A percentile compares a stretch with the other conserved stretches of the same genome.
Evolutionary conservation across 1,139 yeast genomes (phyloP).

Genomic region (Pichia sp.): DNA sequence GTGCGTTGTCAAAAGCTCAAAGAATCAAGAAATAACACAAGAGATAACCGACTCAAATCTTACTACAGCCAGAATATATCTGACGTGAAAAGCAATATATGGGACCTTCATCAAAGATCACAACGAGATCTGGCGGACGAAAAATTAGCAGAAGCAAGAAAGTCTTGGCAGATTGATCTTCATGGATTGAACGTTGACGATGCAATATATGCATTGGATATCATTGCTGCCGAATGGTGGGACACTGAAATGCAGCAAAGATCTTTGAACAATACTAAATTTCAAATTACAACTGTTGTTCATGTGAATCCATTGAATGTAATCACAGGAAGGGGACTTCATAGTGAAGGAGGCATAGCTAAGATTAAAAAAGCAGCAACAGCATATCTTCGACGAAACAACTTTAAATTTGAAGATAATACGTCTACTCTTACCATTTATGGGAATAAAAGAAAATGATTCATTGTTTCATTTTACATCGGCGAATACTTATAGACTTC

Average conservation of each 20-base stretch:
- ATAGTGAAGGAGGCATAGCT: constrained; percentile 45
- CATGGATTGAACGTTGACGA: constrained; percentile 40
- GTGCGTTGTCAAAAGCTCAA: background rate
- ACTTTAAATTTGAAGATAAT: constrained; percentile 37
- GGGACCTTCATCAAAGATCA: background rate
- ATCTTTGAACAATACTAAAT: constrained; percentile 31
- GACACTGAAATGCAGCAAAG: constrained; percentile 34
- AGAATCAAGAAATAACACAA: background rate
- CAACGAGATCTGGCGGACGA: constrained; percentile 3
- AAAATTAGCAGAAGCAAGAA: constrained; percentile 9
- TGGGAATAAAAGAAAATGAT: constrained; percentile 26
- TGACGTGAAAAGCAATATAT: constrained; percentile 2
- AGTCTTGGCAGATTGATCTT: constrained; percentile 35
- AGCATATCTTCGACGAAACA: constrained; percentile 27
- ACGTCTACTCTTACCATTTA: constrained; percentile 36
- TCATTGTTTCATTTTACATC: too few species aligned
- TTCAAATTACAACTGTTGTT: constrained; percentile 26
- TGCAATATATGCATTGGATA: constrained; percentile 32
- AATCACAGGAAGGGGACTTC: constrained; percentile 58
- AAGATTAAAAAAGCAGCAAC: constrained; percentile 35
- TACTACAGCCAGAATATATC: constrained; percentile 2
- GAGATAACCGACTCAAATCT: constrained; percentile 2
- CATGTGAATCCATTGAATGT: constrained; percentile 34
- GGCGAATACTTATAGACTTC: too few species aligned
- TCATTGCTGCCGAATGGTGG: constrained; percentile 47